Conservation (phyloP, 1,139 yeast genomes). For the Hemisphaericaspora subhashii region DNA sequence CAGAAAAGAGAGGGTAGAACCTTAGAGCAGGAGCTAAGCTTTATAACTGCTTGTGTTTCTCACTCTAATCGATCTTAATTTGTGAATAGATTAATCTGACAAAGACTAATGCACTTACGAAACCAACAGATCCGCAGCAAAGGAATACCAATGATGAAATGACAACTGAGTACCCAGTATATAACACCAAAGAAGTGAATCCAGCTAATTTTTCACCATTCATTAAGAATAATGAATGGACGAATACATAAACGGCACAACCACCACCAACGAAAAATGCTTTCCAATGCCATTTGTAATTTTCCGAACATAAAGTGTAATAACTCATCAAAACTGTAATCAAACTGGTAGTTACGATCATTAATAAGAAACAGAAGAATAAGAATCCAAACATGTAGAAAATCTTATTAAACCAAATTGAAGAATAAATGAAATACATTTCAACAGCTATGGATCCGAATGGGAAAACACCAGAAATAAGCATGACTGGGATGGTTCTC, state of each 20-base stretch:
- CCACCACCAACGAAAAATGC: constrained; percentile 88
- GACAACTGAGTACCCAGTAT: constrained; percentile 80
- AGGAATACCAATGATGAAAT: constrained; percentile 73
- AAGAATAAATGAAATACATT: constrained; percentile 82
- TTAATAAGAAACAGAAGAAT: constrained; percentile 79
- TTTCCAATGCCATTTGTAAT: constrained; percentile 98
- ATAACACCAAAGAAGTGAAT: constrained; percentile 71
- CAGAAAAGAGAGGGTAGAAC: neutral
- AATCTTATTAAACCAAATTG: constrained; percentile 91
- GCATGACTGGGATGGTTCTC: constrained; percentile 62
- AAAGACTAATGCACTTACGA: constrained; percentile 70
- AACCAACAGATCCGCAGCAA: constrained; percentile 88
- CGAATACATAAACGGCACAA: constrained; percentile 77
- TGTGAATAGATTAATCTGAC: constrained; percentile 79
- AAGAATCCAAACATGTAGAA: constrained; percentile 98
- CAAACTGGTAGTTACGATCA: constrained; percentile 79
- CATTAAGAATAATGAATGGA: constrained; percentile 77
- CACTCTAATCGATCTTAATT: constrained; percentile 69
- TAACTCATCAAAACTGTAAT: constrained; percentile 81
- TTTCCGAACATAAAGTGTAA: constrained; percentile 84
- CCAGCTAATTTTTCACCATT: constrained; percentile 69
- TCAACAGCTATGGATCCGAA: constrained; percentile 95
- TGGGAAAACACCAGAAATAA: constrained; percentile 89
- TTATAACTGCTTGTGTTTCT: no score
- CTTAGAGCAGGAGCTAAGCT: neutral